These are phyloP conservation scores for Pseudogymnoascus sp. DNA, from an alignment of 2,329 filamentous ascomycete species.

Conservation along the genomic window DNA sequence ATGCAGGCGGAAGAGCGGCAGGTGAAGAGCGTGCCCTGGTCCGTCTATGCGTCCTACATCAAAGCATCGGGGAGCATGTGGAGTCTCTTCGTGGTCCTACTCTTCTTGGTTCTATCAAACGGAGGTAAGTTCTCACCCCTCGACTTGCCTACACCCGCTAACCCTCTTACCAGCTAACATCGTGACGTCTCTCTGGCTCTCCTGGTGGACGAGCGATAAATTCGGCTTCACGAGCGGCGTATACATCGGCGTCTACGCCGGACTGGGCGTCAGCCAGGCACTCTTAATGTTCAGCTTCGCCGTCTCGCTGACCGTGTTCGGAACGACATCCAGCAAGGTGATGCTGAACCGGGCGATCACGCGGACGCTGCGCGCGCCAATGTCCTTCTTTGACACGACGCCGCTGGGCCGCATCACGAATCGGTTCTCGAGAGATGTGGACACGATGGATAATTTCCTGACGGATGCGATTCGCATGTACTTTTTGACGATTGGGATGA, in stretches of 20 bases:
- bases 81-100: conserved; percentile 46
- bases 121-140: conserved; percentile 31
- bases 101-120: conserved; percentile 54
- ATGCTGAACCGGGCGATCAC: conserved; percentile 76
- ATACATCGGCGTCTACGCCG: conserved; percentile 68
- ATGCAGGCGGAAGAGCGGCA: conserved; percentile 66
- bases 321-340: conserved; percentile 71
- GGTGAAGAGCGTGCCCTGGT: conserved; percentile 53
- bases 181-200: conserved; percentile 81
- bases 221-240: conserved; percentile 57
- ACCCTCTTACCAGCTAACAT: conserved; percentile 55
- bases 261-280: conserved; percentile 62
- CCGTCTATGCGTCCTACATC: conserved; percentile 58
- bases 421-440: conserved; percentile 89
- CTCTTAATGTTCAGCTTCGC: conserved; percentile 74
- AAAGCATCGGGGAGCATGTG: conserved; percentile 50
- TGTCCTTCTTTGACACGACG: conserved; percentile 96
- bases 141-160: neutral
- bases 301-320: conserved; percentile 65
- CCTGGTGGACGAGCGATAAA: conserved; percentile 81
- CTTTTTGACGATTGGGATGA: conserved; percentile 74
- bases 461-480: conserved; percentile 90
- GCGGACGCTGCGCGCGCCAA: conserved; percentile 62
- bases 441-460: conserved; percentile 91
- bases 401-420: conserved; percentile 93